Evolutionary conservation across 2,329 filamentous ascomycete genomes (phyloP), one percentile per base, ranked within the genome.

Genomic region (Aureobasidium melanogenum): DNA sequence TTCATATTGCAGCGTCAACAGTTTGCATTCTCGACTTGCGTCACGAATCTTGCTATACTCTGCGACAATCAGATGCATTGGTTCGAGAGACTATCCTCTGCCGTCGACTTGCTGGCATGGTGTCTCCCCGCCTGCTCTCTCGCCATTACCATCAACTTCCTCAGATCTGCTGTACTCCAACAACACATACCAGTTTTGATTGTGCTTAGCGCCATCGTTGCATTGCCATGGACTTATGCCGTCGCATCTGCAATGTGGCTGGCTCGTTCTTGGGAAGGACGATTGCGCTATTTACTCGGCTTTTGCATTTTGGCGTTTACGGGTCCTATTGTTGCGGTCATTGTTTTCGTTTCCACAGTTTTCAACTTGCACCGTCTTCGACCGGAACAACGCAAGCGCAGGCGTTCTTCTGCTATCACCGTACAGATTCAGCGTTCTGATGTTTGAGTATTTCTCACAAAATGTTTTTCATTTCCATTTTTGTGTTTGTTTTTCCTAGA

Each of bases 11-110:
- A 80, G 67, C 73, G 78, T 6, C 77, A 79, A 67, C 74, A 78
- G 0, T 80, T 79, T 77, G 77, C 78, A 0, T 66, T 81, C 10
- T 78, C 77, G 0, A 77, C 76, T 38, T 79, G 77, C 30, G 75
- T 75, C 5, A 80, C 80, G 64, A 78, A 81, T 66, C 74, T 80
- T 28, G 74, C 79, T 67, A 75, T 80, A 70, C 72, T 79, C n/a
- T 74, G 76, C 58, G 71, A 76, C 0, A 73, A 73, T 1, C 74
- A 76, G 0, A 77, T 76, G 50, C 72, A 75, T 10, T 67, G 71
- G 50, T 73, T 80, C 22, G 77, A 80, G 66, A 67, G 77, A 8
- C 67, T 80, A 26, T 75, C 79, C 60, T 76, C 77, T 36, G 62
- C 79, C 46, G 69, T 78, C 12, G 77, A 79, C n/a, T 75, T 79